These are phyloP conservation scores for Aspergillus heteromorphus DNA, from an alignment of 495 filamentous ascomycete species.

Conservation along the genomic window DNA sequence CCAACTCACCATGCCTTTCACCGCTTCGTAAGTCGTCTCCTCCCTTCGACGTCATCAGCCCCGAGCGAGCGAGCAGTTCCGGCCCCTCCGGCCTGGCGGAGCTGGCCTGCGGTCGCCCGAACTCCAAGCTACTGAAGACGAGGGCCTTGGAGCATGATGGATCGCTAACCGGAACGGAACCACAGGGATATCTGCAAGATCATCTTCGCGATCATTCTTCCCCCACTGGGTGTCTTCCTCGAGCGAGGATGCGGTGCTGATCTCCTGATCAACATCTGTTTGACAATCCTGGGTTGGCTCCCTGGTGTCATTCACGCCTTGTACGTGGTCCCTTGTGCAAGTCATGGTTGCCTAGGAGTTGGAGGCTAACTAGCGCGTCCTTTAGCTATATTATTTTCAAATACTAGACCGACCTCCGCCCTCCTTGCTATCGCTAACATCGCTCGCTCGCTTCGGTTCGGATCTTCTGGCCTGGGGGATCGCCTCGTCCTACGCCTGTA, in stretches of 20 bases:
- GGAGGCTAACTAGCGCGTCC: conserved; percentile 14
- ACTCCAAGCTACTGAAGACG: not conserved
- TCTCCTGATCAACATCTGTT: conserved; percentile 78
- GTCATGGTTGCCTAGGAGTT: not conserved
- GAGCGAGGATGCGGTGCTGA: conserved; percentile 80
- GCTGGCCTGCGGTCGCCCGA: not conserved
- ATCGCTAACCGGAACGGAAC: not conserved
- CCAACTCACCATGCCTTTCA: conserved; percentile 55
- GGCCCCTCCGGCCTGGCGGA: not conserved
- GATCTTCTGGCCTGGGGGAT: not conserved
- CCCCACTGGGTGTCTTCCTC: conserved; percentile 87
- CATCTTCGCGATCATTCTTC: conserved; percentile 79
- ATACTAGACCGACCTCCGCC: conserved; percentile 31
- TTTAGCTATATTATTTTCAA: conserved; percentile 54
- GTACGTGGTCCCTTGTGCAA: conserved; percentile 42
- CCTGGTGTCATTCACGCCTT: conserved; percentile 71
- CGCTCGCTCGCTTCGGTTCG: conserved; percentile 6
- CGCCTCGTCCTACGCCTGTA: conserved; percentile 3
- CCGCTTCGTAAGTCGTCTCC: conserved; percentile 50
- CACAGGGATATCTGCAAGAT: conserved; percentile 86
- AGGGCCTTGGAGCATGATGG: not conserved
- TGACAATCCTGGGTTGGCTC: conserved; percentile 79
- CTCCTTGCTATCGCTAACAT: not conserved
- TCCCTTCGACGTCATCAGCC: not conserved
- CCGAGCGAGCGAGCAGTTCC: not conserved